A percentile compares a stretch with the other conserved stretches of the same genome.
These are phyloP conservation scores for Lojkania enalia DNA, from an alignment of 2,329 filamentous ascomycete genomes.

Conservation along the genomic window DNA sequence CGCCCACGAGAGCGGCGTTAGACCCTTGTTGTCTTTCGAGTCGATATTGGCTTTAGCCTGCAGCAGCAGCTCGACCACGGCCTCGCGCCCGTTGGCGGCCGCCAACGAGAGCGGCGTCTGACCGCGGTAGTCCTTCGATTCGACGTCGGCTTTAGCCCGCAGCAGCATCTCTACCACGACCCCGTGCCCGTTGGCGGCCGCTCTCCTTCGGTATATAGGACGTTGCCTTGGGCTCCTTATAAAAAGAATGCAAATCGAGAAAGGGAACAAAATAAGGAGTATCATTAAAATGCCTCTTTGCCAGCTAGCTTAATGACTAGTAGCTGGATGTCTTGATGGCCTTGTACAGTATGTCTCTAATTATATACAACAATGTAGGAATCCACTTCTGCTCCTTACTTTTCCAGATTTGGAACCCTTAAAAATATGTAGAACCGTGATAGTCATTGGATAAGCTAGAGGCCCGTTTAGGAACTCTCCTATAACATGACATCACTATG, in stretches of 20 bases:
- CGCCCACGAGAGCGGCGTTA: neutral
- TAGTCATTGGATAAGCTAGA: slow-evolving; percentile 8
- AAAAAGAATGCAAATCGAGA: slow-evolving; percentile 10
- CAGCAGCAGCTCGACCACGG: neutral
- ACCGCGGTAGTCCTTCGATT: neutral
- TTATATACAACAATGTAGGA: too few species aligned
- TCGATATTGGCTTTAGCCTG: neutral
- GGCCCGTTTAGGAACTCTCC: slow-evolving; percentile 6
- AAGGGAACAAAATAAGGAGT: slow-evolving; percentile 7
- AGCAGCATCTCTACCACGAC: neutral
- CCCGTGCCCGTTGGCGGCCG: neutral
- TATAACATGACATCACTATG: slow-evolving; percentile 5
- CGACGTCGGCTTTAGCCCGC: neutral
- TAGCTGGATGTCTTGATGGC: slow-evolving; percentile 4
- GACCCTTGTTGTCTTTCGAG: neutral
- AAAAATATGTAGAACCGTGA: slow-evolving; percentile 9
- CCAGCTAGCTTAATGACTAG: slow-evolving; percentile 9
- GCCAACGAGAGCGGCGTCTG: neutral
- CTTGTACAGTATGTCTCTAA: too few species aligned
- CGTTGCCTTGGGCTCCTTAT: slow-evolving; percentile 8
- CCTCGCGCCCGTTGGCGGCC: neutral
- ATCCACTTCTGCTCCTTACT: slow-evolving; percentile 6
- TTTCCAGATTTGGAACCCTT: slow-evolving; percentile 7
- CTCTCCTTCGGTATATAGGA: slow-evolving; percentile 9
- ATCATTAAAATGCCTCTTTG: slow-evolving; percentile 9